phyloP scores from a whole-genome alignment of 139 green algal genomes.

The Picochlorum sp. region DNA sequence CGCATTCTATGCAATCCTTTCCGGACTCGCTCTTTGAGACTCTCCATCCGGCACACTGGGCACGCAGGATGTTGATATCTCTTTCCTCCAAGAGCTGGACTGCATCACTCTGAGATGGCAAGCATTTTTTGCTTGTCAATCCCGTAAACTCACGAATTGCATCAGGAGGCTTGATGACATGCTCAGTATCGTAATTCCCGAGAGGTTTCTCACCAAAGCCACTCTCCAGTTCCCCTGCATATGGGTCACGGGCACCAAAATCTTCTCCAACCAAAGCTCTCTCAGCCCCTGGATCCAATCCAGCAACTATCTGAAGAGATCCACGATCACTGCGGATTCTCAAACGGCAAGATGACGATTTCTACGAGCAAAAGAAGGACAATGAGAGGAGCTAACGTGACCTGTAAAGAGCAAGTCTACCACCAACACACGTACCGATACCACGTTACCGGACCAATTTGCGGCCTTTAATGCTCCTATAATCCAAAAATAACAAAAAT shows the following conservation, averaged over 20 bases:
- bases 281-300: conserved; percentile 15
- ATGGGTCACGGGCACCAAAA: conserved; percentile 78
- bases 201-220: conserved; percentile 77
- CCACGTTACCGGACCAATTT: too few relatives aligned
- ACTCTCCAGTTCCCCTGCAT: conserved; percentile 67
- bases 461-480: too few relatives aligned
- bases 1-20: conserved; percentile 40
- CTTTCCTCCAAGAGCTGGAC: conserved; percentile 47
- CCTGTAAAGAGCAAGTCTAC: too few relatives aligned
- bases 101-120: conserved; percentile 33
- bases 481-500: too few relatives aligned
- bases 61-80: conserved; percentile 36
- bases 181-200: conserved; percentile 84
- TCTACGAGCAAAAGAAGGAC: not conserved
- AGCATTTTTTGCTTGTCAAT: conserved; percentile 41
- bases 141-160: conserved; percentile 36
- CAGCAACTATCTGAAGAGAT: conserved; percentile 6
- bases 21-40: conserved; percentile 20
- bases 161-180: conserved; percentile 67
- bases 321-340: conserved; percentile 1
- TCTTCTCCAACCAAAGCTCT: conserved; percentile 39
- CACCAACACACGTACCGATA: too few relatives aligned
- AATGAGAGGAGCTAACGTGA: too few relatives aligned
- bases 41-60: conserved; percentile 48
- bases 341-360: not conserved